Conservation (phyloP, 495 filamentous ascomycete genomes). For the Parathielavia hyrcaniae region DNA sequence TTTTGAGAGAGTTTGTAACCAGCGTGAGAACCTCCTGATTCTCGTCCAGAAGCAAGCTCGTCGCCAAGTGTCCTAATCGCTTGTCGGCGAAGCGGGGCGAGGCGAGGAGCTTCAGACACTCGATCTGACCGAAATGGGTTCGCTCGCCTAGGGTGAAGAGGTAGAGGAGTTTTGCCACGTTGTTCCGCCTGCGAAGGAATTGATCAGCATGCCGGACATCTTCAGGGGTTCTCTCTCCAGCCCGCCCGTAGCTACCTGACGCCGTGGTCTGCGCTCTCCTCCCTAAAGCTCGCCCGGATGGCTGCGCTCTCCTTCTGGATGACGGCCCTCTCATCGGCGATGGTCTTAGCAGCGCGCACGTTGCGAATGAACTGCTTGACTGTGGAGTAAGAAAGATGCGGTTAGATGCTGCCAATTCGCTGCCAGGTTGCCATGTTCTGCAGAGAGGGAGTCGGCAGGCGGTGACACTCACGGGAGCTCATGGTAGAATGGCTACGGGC, state of each 20-base stretch:
- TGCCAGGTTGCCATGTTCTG: neutral
- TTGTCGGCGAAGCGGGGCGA: conserved; percentile 98
- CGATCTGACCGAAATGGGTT: conserved; percentile 98
- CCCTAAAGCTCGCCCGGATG: conserved; percentile 91
- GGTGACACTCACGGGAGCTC: conserved; percentile 40
- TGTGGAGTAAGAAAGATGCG: conserved; percentile 34
- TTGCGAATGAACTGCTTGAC: conserved; percentile 99
- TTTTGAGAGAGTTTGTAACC: conserved; percentile 95
- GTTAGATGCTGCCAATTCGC: conserved; percentile 8
- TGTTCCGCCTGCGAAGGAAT: conserved; percentile 70
- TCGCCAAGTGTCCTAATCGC: conserved; percentile 89
- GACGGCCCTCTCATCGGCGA: conserved; percentile 94
- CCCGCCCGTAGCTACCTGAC: conserved; percentile 56
- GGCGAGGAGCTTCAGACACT: conserved; percentile 94
- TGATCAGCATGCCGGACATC: conserved; percentile 16
- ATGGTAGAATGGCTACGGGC: conserved; percentile 37
- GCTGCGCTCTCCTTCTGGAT: conserved; percentile 98
- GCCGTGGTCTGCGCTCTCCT: conserved; percentile 88
- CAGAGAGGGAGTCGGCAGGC: neutral
- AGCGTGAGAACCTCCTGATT: conserved; percentile 97
- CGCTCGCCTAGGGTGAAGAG: conserved; percentile 97
- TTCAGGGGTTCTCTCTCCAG: neutral
- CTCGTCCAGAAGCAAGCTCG: conserved; percentile 92
- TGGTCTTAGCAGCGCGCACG: conserved; percentile 95
- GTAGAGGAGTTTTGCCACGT: conserved; percentile 96